Percentiles rank a stretch among this genome's conserved stretches.
Evolutionary conservation across 495 filamentous ascomycete genomes (phyloP).

Genomic region (Penicillium crystallinum): DNA sequence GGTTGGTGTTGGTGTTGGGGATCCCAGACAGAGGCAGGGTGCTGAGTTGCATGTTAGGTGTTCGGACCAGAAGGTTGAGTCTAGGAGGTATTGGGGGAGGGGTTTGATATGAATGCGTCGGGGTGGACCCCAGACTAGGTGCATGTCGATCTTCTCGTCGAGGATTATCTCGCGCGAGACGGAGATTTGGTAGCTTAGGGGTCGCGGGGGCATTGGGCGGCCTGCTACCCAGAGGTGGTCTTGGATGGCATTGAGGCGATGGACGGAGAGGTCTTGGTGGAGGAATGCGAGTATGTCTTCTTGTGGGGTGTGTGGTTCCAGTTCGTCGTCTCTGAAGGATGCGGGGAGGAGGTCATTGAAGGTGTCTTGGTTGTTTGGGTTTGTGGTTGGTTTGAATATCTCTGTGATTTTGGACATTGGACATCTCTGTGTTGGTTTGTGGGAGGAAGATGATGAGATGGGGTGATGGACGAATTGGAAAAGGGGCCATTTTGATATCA

Average conservation of each 20-base stretch:
- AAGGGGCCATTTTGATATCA: too few relatives aligned
- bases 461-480: background rate
- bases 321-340: background rate
- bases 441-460: background rate
- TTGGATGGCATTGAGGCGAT: constrained; percentile 29
- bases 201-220: constrained; percentile 40
- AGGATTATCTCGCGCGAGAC: constrained; percentile 36
- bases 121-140: constrained; percentile 34
- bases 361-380: background rate
- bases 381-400: background rate
- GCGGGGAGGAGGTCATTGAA: background rate
- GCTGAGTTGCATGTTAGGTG: constrained; percentile 4
- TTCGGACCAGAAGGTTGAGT: constrained; percentile 33
- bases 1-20: background rate
- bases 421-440: background rate
- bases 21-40: background rate
- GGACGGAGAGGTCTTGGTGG: background rate
- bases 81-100: constrained; percentile 38
- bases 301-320: background rate
- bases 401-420: background rate
- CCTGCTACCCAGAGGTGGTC: constrained; percentile 46
- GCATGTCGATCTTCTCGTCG: constrained; percentile 36
- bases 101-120: constrained; percentile 42
- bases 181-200: constrained; percentile 44
- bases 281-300: background rate